These are phyloP conservation scores for Dioszegia hungarica DNA, from an alignment of 768 basidiomycete genomes.

Conservation along the genomic window DNA sequence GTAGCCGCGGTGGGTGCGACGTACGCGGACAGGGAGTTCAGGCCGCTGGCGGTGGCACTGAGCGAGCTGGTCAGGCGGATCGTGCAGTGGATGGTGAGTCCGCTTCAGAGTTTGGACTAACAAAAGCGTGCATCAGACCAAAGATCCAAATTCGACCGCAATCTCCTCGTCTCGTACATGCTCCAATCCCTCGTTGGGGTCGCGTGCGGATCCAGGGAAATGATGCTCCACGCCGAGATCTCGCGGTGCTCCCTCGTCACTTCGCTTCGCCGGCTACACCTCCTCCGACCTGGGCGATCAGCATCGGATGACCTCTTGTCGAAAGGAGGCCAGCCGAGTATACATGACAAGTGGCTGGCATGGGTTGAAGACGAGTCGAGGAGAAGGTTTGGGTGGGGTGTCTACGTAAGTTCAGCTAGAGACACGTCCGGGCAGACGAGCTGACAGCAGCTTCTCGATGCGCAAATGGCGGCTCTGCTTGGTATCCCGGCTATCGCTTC, in stretches of 20 bases:
- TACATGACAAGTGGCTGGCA: conserved; percentile 19
- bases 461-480: conserved; percentile 24
- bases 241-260: conserved; percentile 34
- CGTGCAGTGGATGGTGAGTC: conserved; percentile 40
- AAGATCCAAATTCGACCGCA: conserved; percentile 35
- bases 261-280: conserved; percentile 27
- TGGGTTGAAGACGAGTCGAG: conserved; percentile 38
- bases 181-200: conserved; percentile 29
- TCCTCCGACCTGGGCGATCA: conserved; percentile 24
- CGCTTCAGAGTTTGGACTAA: background rate
- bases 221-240: conserved; percentile 41
- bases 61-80: conserved; percentile 38
- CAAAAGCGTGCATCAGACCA: conserved; percentile 39
- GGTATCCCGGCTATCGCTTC: conserved; percentile 27
- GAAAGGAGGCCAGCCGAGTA: conserved; percentile 10
- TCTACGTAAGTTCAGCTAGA: conserved; percentile 27
- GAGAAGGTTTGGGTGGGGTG: conserved; percentile 37
- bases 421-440: background rate
- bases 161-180: conserved; percentile 26
- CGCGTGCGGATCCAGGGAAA: conserved; percentile 39
- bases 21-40: conserved; percentile 35
- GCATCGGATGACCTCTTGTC: conserved; percentile 23
- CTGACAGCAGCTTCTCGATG: conserved; percentile 26
- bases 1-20: conserved; percentile 38
- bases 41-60: conserved; percentile 35